Conservation (phyloP, 768 basidiomycete genomes). For the Leccinum fibrillosum region DNA sequence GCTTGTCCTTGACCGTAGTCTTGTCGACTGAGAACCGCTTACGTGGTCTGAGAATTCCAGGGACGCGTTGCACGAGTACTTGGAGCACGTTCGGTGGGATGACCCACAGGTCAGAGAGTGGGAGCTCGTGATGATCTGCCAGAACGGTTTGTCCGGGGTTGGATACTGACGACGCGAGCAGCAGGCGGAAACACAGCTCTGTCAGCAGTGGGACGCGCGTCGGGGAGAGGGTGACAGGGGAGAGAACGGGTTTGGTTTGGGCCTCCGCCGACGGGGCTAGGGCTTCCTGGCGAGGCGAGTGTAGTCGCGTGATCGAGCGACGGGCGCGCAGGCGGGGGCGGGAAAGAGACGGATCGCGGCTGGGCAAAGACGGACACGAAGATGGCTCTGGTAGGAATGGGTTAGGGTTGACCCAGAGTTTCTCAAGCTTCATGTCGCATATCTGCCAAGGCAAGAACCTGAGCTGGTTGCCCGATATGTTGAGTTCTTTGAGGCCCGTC, state of each 20-base stretch:
- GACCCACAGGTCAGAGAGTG: neutral
- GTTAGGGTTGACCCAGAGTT: slow-evolving; percentile 53
- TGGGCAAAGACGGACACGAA: no score
- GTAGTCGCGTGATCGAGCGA: no score
- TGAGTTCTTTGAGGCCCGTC: slow-evolving; percentile 53
- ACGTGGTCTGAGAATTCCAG: slow-evolving; percentile 25
- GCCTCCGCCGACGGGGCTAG: neutral
- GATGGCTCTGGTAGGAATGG: slow-evolving; percentile 45
- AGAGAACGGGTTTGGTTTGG: neutral
- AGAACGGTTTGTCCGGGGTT: no score
- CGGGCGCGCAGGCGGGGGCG: no score
- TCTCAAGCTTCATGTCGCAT: slow-evolving; percentile 49
- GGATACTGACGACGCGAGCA: no score
- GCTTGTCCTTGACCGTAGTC: neutral
- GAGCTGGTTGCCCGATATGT: slow-evolving; percentile 58
- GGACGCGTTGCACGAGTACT: slow-evolving; percentile 27
- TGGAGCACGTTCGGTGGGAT: slow-evolving; percentile 21
- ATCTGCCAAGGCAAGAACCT: slow-evolving; percentile 65
- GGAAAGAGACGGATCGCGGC: slow-evolving; percentile 7
- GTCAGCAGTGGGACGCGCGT: slow-evolving; percentile 18
- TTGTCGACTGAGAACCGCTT: slow-evolving; percentile 19
- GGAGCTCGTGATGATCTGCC: no score
- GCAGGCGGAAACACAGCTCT: no score
- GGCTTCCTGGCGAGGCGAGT: neutral
- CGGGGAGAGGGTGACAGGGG: slow-evolving; percentile 5